A percentile compares a stretch with the other conserved stretches of the same genome.
Evolutionary conservation across 2,329 filamentous ascomycete species (phyloP).

Genomic region (Fusarium sp.): DNA sequence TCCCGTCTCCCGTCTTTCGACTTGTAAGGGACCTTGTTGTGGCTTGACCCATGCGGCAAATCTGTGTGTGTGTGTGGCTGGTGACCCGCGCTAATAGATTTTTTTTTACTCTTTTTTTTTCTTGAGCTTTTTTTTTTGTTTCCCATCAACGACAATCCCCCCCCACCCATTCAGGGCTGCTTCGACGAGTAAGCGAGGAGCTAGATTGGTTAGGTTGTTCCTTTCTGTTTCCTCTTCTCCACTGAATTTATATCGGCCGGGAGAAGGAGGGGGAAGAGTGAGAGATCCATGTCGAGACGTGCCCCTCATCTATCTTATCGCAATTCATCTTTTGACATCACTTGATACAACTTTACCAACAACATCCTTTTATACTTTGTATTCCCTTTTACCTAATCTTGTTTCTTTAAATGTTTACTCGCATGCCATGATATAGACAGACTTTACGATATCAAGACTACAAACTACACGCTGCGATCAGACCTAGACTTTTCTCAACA

Average conservation of each 20-base stretch:
- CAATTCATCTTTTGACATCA: constrained; percentile 6
- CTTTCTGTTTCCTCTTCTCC: neutral
- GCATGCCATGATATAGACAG: neutral
- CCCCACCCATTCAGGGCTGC: neutral
- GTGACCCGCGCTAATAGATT: neutral
- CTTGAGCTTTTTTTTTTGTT: neutral
- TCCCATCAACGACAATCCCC: neutral
- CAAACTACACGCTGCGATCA: neutral
- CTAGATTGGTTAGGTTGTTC: neutral
- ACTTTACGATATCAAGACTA: neutral
- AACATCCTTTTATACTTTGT: neutral
- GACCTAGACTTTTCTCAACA: constrained; percentile 8
- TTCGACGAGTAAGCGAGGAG: neutral
- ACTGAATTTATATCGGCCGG: neutral
- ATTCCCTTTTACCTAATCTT: neutral
- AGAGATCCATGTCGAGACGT: neutral
- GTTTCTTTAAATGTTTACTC: neutral
- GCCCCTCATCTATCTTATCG: constrained; percentile 30
- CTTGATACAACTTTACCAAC: neutral
- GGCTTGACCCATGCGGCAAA: neutral
- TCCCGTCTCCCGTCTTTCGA: neutral
- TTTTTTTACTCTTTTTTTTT: neutral
- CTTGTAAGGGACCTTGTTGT: neutral
- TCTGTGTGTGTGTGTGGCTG: neutral
- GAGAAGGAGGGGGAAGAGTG: neutral